Evolutionary conservation across 2,329 filamentous ascomycete genomes (phyloP).

Genomic region (Penicillium sp.): DNA sequence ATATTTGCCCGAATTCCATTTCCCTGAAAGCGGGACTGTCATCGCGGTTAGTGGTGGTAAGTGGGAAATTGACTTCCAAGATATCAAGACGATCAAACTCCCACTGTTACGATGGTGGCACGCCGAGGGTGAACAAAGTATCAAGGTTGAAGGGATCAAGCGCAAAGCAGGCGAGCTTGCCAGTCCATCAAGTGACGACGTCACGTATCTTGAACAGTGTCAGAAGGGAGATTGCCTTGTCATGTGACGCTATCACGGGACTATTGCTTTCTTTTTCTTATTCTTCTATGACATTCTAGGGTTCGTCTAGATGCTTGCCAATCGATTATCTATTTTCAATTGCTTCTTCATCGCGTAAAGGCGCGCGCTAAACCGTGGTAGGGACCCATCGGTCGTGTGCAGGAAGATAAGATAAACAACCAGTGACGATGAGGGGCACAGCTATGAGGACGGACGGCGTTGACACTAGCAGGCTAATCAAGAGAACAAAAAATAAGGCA

Average conservation of each 20-base stretch:
- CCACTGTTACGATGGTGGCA: conserved; percentile 94
- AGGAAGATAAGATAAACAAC: conserved; percentile 30
- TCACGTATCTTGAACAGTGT: conserved; percentile 71
- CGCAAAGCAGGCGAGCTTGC: conserved; percentile 51
- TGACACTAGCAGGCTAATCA: neutral
- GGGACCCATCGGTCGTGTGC: conserved; percentile 14
- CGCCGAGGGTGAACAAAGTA: conserved; percentile 75
- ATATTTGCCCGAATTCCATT: conserved; percentile 90
- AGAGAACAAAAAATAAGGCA: conserved; percentile 1
- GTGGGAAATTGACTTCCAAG: conserved; percentile 79
- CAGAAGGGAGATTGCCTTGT: conserved; percentile 51
- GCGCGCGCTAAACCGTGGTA: neutral
- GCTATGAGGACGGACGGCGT: conserved; percentile 9
- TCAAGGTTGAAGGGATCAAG: conserved; percentile 74
- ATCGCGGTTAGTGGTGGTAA: conserved; percentile 82
- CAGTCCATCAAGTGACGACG: conserved; percentile 65
- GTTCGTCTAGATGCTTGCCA: neutral
- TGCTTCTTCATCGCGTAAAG: neutral
- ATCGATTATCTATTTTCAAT: neutral
- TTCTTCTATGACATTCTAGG: neutral
- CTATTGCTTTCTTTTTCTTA: neutral
- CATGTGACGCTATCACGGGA: conserved; percentile 44
- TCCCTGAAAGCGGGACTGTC: conserved; percentile 70
- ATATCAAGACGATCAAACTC: conserved; percentile 66
- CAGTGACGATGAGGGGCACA: conserved; percentile 26